These are phyloP conservation scores for Mycena latifolia DNA, from an alignment of 768 basidiomycete species.

Conservation along the genomic window DNA sequence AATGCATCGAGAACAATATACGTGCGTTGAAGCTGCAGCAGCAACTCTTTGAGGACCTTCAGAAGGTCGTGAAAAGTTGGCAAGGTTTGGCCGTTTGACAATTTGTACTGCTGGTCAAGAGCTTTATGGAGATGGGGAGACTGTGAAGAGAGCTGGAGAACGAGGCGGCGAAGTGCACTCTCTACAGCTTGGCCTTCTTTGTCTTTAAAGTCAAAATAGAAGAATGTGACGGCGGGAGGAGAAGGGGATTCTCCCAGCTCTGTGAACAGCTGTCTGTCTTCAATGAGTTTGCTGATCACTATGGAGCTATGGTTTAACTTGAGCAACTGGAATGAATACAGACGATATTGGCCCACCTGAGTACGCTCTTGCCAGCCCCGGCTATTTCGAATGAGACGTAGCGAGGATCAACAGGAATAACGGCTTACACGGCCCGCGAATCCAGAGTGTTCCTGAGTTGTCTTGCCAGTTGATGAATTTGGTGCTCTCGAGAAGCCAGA, in stretches of 20 bases:
- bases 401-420: no score
- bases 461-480: no score
- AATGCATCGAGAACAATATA: no score
- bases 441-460: no score
- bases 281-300: background rate
- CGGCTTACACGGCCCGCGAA: no score
- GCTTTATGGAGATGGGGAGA: background rate
- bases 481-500: no score
- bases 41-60: background rate
- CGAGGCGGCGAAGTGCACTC: conserved; percentile 3
- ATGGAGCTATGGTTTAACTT: conserved; percentile 1
- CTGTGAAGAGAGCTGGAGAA: conserved; percentile 15
- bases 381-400: conserved; percentile 20
- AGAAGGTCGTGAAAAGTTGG: background rate
- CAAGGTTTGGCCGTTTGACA: conserved; percentile 5
- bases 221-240: conserved; percentile 15
- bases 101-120: background rate
- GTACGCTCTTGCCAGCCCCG: background rate
- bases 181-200: conserved; percentile 1
- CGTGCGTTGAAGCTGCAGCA: background rate
- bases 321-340: background rate
- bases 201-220: no score
- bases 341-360: background rate
- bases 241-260: background rate
- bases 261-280: background rate